Percentiles rank a stretch among this genome's conserved stretches.
Evolutionary conservation across 2,329 filamentous ascomycete genomes (phyloP).

Genomic region (Stromatinia cepivora): DNA sequence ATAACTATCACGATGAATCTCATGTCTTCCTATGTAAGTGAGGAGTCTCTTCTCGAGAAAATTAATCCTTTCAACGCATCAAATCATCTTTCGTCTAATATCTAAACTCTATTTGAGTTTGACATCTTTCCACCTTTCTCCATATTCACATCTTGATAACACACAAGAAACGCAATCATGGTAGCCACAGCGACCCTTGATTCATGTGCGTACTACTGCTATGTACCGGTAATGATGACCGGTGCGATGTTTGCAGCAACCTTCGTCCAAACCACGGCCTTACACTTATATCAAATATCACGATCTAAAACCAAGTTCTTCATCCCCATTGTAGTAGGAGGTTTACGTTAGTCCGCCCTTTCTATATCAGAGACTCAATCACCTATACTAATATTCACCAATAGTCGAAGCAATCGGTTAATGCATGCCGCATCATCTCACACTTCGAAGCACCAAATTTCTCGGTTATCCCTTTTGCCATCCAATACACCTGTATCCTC

Average conservation of each 20-base stretch:
- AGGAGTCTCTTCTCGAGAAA: neutral
- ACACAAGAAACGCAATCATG: conserved; percentile 1
- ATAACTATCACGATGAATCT: neutral
- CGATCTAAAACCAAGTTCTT: conserved; percentile 9
- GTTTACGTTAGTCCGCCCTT: conserved; percentile 6
- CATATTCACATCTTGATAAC: neutral
- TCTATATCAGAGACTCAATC: neutral
- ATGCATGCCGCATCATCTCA: conserved; percentile 5
- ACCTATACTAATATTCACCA: neutral
- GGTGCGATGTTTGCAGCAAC: neutral
- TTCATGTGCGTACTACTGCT: conserved; percentile 21
- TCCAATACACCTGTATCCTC: conserved; percentile 18
- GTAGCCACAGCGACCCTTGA: conserved; percentile 15
- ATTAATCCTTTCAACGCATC: neutral
- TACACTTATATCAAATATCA: conserved; percentile 7
- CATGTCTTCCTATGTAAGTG: neutral
- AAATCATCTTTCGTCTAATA: neutral
- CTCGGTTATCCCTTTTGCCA: conserved; percentile 12
- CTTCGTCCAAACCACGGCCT: neutral
- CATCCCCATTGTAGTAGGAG: conserved; percentile 7
- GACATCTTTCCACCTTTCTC: neutral
- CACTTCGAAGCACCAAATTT: conserved; percentile 13
- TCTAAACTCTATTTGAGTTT: neutral
- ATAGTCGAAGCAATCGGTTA: conserved; percentile 20
- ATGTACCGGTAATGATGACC: neutral